A percentile compares a stretch with the other conserved stretches of the same genome.
Conservation (phyloP, 768 basidiomycete species). For the Collybia sordida region DNA sequence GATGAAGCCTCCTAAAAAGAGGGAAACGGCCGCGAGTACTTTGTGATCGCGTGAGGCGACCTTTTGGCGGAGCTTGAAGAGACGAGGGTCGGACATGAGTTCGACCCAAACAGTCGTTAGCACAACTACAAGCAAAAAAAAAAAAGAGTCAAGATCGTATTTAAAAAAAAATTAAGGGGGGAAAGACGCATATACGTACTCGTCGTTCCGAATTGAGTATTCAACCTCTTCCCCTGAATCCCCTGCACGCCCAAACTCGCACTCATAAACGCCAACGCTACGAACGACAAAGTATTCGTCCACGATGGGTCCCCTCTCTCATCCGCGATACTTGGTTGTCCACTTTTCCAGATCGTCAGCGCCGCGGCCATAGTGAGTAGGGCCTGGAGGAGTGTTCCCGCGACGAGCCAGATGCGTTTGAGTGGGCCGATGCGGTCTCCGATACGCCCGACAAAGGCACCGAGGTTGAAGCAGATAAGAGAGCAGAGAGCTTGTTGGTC, state of each 20-base stretch:
- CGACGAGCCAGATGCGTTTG: slow-evolving; percentile 72
- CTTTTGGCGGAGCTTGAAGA: slow-evolving; percentile 56
- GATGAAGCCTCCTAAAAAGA: slow-evolving; percentile 77
- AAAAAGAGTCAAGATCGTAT: neutral
- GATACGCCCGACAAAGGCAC: slow-evolving; percentile 78
- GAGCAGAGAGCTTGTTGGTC: slow-evolving; percentile 85
- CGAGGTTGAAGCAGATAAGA: slow-evolving; percentile 72
- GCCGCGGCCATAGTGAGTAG: slow-evolving; percentile 75
- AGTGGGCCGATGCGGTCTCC: slow-evolving; percentile 79
- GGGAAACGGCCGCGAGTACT: slow-evolving; percentile 58
- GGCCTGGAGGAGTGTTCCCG: slow-evolving; percentile 72
- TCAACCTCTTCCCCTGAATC: slow-evolving; percentile 78
- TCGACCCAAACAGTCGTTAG: slow-evolving; percentile 90
- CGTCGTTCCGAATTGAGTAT: slow-evolving; percentile 77
- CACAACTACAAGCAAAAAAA: slow-evolving; percentile 48
- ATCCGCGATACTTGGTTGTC: slow-evolving; percentile 51
- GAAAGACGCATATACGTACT: slow-evolving; percentile 41
- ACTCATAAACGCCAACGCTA: slow-evolving; percentile 77
- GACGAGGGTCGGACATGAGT: slow-evolving; percentile 75
- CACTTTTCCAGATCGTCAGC: slow-evolving; percentile 69
- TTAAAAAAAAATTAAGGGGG: neutral
- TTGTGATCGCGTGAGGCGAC: slow-evolving; percentile 71
- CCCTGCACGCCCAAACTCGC: slow-evolving; percentile 84
- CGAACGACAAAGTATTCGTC: slow-evolving; percentile 65
- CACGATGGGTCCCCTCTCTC: slow-evolving; percentile 66